Percentiles rank a stretch among this genome's conserved stretches.
Conservation (phyloP, 192 early-diverging fungal genomes). For the Diversispora eburnea region DNA sequence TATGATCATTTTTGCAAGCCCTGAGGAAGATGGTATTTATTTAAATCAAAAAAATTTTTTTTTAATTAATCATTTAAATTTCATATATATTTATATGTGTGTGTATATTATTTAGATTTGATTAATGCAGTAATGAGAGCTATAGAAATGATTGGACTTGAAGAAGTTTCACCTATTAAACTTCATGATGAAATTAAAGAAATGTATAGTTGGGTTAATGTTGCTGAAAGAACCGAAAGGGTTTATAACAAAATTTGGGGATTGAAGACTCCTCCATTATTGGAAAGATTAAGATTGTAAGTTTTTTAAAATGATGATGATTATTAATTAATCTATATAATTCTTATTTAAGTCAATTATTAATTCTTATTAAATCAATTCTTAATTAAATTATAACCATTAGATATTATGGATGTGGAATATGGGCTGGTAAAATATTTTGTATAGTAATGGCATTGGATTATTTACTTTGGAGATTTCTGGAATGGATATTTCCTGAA, state of each 20-base stretch:
- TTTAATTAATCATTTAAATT: not conserved
- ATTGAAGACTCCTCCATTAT: conserved; percentile 63
- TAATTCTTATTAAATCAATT: not conserved
- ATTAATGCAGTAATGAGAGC: conserved; percentile 68
- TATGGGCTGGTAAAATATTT: conserved; percentile 87
- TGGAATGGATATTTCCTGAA: conserved; percentile 79
- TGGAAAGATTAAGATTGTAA: conserved; percentile 68
- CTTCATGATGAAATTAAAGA: conserved; percentile 81
- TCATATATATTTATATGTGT: not conserved
- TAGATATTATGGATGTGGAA: conserved; percentile 82
- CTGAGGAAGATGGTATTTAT: conserved; percentile 73
- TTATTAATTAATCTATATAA: not conserved
- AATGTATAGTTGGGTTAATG: conserved; percentile 98
- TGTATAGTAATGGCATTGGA: conserved; percentile 87
- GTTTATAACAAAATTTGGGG: conserved; percentile 77
- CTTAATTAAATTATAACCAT: not conserved
- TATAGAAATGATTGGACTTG: conserved; percentile 62
- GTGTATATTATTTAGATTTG: conserved; percentile 53
- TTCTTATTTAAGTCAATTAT: not conserved
- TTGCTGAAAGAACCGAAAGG: conserved; percentile 87
- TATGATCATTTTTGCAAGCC: conserved; percentile 89
- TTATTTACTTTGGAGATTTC: conserved; percentile 73
- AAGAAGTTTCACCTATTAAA: conserved; percentile 58
- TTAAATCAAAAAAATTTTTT: not conserved
- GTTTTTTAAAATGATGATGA: too few species aligned